phyloP scores from a whole-genome alignment of 345 rosid species.

The Rhodomyrtus tomentosa region DNA sequence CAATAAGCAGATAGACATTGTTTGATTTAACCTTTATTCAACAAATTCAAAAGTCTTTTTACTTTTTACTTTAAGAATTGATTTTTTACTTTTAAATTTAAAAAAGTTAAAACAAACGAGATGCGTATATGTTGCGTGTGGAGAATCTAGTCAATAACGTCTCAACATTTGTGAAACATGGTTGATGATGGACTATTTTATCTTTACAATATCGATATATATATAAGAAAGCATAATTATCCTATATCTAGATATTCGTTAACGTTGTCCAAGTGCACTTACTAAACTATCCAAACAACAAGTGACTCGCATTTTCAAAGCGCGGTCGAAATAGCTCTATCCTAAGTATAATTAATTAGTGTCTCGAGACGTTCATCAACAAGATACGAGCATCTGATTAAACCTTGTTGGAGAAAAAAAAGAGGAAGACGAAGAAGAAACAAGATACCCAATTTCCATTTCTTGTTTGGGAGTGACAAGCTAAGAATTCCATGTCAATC shows the following conservation, averaged over 20 bases:
- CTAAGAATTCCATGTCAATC: background rate
- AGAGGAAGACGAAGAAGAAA: background rate
- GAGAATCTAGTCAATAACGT: background rate
- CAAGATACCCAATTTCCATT: background rate
- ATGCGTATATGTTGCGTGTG: background rate
- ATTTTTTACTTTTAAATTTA: background rate
- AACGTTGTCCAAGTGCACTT: background rate
- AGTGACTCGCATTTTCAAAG: too few relatives aligned
- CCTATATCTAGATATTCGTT: too few relatives aligned
- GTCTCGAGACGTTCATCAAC: background rate
- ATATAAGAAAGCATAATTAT: too few relatives aligned
- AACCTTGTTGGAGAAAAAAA: background rate
- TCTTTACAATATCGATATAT: background rate
- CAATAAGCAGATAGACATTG: too few relatives aligned
- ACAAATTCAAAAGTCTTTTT: too few relatives aligned
- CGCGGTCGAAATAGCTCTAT: too few relatives aligned
- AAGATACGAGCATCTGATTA: background rate
- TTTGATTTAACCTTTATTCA: too few relatives aligned
- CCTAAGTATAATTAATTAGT: accelerated
- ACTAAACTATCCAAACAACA: too few relatives aligned
- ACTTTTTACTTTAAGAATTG: too few relatives aligned
- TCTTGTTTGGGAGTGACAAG: background rate
- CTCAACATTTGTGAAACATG: background rate
- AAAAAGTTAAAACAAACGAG: background rate
- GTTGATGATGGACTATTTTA: background rate